Evolutionary conservation across 768 basidiomycete genomes (phyloP), one percentile per base, ranked within the genome.

Genomic region (Lepiota brunneoincarnata): DNA sequence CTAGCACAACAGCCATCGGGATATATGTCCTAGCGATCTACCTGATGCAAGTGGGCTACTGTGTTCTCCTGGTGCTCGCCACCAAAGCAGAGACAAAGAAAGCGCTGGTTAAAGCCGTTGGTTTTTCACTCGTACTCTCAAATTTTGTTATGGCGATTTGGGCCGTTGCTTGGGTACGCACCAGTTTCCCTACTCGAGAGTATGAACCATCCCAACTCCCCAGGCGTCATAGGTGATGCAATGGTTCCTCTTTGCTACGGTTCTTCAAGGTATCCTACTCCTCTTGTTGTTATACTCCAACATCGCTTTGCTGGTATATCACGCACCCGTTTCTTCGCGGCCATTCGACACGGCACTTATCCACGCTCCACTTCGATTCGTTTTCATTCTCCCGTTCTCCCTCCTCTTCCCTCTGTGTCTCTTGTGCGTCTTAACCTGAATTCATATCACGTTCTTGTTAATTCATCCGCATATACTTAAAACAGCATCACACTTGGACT

Each of bases 331-430:
- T 0, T 71, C 72, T 20, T 66, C 71, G 0, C 78, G 84, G 1
- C 91, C 91, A 0, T 67, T 95, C 37, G 92, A 94, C 66, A 83
- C 82, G 31, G 76, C 85, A 0, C 84, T 95, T 59, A 90, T 97
- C 52, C 94, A 97, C 60, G 89, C 90, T 0, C 95, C 95, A 0
- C 74, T 96, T 49, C 78, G 90, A 2, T 84, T 92, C 55, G 87
- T 87, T 64, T 66, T 80, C 37, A 68, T 77, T 24, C 64, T 86
- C 2, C 80, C 82, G 2, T 65, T 86, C 23, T 69, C 69, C 3
- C 70, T 88, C 34, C 70, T 88, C 54, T 84, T 91, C 56, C 76
- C 80, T 0, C 63, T 78, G 51, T 78, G 67, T 61, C 82, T 81
- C 44, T 88, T 75, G 82, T 89, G 52, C 71, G 83, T 57, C 31